These are phyloP conservation scores for Buddleja alternifolia DNA, from an alignment of 257 asterid species.

Conservation along the genomic window DNA sequence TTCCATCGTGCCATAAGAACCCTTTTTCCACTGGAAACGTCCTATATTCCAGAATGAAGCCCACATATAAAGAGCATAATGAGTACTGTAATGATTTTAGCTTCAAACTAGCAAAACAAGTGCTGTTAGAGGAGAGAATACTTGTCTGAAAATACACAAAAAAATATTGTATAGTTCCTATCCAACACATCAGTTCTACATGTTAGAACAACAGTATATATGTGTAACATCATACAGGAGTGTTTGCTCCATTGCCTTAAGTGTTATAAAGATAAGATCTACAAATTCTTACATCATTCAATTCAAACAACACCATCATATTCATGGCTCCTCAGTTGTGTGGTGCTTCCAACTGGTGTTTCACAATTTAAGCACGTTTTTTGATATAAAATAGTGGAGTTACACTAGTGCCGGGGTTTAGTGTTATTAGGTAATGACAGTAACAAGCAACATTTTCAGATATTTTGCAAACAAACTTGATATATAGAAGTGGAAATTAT, in stretches of 20 bases:
- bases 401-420: neutral
- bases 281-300: neutral
- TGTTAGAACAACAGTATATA: no score
- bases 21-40: neutral
- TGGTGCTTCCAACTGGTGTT: conserved; percentile 7
- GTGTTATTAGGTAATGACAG: neutral
- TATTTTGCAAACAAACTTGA: no score
- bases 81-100: neutral
- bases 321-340: conserved; percentile 13
- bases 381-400: neutral
- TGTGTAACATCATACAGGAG: conserved; percentile 4
- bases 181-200: no score
- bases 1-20: neutral
- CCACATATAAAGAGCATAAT: neutral
- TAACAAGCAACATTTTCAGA: neutral
- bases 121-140: no score
- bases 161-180: no score
- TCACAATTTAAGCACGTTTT: conserved; percentile 27
- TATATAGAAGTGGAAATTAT: no score
- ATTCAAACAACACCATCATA: neutral
- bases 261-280: conserved; percentile 19
- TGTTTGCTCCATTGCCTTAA: neutral
- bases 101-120: neutral
- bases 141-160: no score
- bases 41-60: neutral